Conservation (phyloP, 2,329 filamentous ascomycete genomes). For the Pyrenochaeta sp. region DNA sequence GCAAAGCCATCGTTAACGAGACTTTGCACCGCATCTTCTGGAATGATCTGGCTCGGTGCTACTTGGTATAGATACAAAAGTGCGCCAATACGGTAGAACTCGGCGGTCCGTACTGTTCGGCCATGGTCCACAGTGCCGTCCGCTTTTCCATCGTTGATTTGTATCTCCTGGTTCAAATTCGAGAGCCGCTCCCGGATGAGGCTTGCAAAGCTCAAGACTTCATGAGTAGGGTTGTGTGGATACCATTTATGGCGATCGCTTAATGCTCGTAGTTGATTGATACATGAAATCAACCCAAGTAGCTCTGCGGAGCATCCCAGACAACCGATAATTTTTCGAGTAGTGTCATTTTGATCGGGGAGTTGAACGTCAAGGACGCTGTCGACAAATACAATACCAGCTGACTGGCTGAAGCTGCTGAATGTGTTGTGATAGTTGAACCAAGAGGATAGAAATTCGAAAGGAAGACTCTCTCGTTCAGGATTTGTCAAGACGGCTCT, state of each 20-base stretch:
- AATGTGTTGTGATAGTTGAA: constrained; percentile 59
- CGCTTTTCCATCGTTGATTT: constrained; percentile 30
- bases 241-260: neutral
- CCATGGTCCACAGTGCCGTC: constrained; percentile 32
- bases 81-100: constrained; percentile 60
- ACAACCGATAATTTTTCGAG: constrained; percentile 59
- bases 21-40: constrained; percentile 2
- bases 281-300: constrained; percentile 54
- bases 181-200: constrained; percentile 25
- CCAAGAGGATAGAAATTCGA: constrained; percentile 56
- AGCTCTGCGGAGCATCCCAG: constrained; percentile 58
- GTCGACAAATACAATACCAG: constrained; percentile 36
- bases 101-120: constrained; percentile 55
- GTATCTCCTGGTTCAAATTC: constrained; percentile 32
- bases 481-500: constrained; percentile 32
- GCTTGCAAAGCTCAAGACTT: constrained; percentile 1
- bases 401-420: constrained; percentile 52
- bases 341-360: constrained; percentile 38
- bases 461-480: constrained; percentile 28
- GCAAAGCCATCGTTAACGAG: constrained; percentile 40
- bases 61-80: constrained; percentile 55
- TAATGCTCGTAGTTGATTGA: constrained; percentile 42
- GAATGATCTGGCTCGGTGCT: constrained; percentile 39
- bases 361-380: constrained; percentile 6
- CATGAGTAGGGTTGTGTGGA: neutral